phyloP scores from a whole-genome alignment of 768 basidiomycete genomes.

The Suillus subalutaceus region DNA sequence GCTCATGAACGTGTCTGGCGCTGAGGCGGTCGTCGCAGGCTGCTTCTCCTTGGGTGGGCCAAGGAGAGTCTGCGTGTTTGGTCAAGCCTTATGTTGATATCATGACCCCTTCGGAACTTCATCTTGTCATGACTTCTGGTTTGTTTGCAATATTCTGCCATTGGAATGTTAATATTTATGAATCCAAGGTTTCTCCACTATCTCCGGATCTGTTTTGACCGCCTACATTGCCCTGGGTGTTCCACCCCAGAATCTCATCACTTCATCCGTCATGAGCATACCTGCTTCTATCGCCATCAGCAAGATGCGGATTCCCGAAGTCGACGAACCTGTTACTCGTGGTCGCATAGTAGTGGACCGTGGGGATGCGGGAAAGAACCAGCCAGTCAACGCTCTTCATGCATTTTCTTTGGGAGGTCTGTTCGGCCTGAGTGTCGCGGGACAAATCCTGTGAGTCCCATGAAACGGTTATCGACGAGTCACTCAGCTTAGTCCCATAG shows the following conservation, averaged over 20 bases:
- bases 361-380: constrained; percentile 57
- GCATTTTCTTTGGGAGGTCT: constrained; percentile 86
- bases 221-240: constrained; percentile 84
- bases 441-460: constrained; percentile 73
- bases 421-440: constrained; percentile 85
- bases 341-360: constrained; percentile 81
- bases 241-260: constrained; percentile 78
- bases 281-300: constrained; percentile 95
- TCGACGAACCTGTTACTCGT: constrained; percentile 84
- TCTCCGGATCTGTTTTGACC: constrained; percentile 85
- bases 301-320: constrained; percentile 84
- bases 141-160: constrained; percentile 16
- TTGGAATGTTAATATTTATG: constrained; percentile 11
- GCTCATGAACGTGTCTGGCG: constrained; percentile 87
- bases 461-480: constrained; percentile 5
- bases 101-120: constrained; percentile 88
- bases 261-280: constrained; percentile 93
- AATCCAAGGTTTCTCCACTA: constrained; percentile 77
- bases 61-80: constrained; percentile 87
- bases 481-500: constrained; percentile 37
- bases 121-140: constrained; percentile 87
- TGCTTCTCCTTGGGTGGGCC: constrained; percentile 92
- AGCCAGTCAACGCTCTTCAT: constrained; percentile 80
- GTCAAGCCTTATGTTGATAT: constrained; percentile 82
- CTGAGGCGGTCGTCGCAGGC: constrained; percentile 92